Conservation (phyloP, 75 land plant species). For the Cupressus sempervirens region DNA sequence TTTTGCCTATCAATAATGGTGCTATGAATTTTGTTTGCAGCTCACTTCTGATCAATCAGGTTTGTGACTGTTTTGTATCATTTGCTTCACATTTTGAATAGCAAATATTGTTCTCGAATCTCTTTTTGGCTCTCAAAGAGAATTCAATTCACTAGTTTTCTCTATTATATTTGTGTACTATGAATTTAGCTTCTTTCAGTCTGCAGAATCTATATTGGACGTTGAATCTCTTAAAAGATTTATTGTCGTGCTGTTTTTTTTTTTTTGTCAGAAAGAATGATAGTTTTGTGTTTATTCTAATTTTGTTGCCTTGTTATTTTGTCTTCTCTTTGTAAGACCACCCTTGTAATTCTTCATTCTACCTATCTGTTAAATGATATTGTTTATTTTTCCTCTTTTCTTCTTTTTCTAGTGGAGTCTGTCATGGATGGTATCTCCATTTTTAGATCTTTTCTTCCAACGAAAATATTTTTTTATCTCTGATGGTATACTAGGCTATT, state of each 20-base stretch:
- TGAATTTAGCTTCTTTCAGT: background rate
- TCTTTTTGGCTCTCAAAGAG: background rate
- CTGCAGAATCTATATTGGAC: background rate
- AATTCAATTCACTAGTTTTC: background rate
- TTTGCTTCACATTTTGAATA: background rate
- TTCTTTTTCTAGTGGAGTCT: background rate
- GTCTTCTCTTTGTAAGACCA: background rate
- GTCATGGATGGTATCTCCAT: background rate
- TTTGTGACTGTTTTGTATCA: background rate
- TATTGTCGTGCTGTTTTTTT: background rate
- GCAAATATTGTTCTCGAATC: background rate
- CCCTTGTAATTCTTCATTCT: background rate
- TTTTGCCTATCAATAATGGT: background rate
- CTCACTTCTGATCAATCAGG: background rate
- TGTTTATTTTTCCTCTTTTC: background rate
- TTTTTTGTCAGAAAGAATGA: background rate
- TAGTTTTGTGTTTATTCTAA: background rate
- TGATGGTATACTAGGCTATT: background rate
- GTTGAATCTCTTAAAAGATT: background rate
- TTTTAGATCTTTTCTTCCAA: background rate
- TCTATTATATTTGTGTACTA: background rate
- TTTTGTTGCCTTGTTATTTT: background rate
- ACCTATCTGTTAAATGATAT: background rate
- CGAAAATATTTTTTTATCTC: background rate
- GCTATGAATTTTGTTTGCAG: background rate